Conservation (phyloP, 495 filamentous ascomycete species). For the Sabuloglossum arenarium region DNA sequence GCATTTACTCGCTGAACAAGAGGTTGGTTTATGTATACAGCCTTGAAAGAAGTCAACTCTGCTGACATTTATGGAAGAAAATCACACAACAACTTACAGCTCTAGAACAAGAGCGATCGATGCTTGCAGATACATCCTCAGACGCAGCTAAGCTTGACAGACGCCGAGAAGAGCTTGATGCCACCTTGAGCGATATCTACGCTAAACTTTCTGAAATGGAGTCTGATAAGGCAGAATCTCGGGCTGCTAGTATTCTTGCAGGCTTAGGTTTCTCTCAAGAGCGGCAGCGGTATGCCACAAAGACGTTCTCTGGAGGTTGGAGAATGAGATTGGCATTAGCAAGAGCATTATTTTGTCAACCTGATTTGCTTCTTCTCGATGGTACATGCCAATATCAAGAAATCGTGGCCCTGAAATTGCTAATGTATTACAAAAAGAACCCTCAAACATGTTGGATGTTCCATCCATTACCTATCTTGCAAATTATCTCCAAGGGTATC, state of each 20-base stretch:
- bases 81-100: constrained; percentile 57
- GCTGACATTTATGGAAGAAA: constrained; percentile 31
- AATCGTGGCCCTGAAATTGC: neutral
- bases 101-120: constrained; percentile 58
- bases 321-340: constrained; percentile 93
- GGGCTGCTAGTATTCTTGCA: constrained; percentile 87
- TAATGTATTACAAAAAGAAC: constrained; percentile 35
- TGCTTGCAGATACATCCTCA: constrained; percentile 66
- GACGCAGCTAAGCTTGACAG: constrained; percentile 69
- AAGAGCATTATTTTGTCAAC: constrained; percentile 93
- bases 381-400: constrained; percentile 17
- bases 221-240: constrained; percentile 89
- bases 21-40: constrained; percentile 27
- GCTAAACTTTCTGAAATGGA: constrained; percentile 95
- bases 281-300: constrained; percentile 79
- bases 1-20: constrained; percentile 77
- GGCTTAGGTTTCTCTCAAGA: constrained; percentile 93
- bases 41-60: neutral
- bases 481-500: constrained; percentile 85
- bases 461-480: constrained; percentile 98
- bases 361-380: constrained; percentile 87
- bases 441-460: constrained; percentile 99
- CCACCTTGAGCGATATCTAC: constrained; percentile 75
- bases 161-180: constrained; percentile 75
- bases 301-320: constrained; percentile 99